Base-by-base conservation (phyloP, 176 grass and related monocot genomes). In the Oryza officinalis region DNA sequence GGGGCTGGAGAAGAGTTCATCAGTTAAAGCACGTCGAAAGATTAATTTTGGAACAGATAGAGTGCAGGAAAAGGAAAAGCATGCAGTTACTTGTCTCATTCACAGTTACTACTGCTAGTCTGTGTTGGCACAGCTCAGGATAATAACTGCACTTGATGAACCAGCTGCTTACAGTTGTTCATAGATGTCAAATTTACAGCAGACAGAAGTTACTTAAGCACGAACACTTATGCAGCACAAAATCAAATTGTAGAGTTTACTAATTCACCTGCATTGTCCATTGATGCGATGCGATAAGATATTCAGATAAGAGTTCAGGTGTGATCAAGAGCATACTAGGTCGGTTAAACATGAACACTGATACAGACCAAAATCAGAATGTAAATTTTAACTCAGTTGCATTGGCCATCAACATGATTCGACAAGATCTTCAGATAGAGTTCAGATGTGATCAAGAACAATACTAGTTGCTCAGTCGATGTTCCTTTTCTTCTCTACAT, bases 401-500 rank as follows among this genome's bases (percentile, higher is more conserved):
- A n/a, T n/a, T n/a, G 6, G 54, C 54, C 17, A 6, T 57, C 22
- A 57, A 57, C 6, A 50, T 50, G 47, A 6, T 50, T 14, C 14
- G 13, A 49, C 3, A 75, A 75, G 35, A 64, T 78, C 3, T 27
- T 23, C 47, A 54, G 74, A 60, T 37, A 60, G 59, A 45, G 63
- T 20, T 20, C 12, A 13, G 76, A 20, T 46, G 54, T n/a, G 54
- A 59, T 30, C 18, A 46, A 28, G 33, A 45, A 22, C 38, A 11
- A 13, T 65, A 12, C 60, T 78, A 78, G 13, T 32, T 32, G 32
- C 75, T 44, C 60, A 43, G 25, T 63, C 13, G 60, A 65, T 65
- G 8, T n/a, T 67, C 13, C 9, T 67, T 79, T 67, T 79, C 5
- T 79, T 46, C 6, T 63, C 77, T 47, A 22, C 63, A 79, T 47